Evolutionary conservation across 805 yeast genomes (phyloP).

Genomic region (Ogataea populi-albae): DNA sequence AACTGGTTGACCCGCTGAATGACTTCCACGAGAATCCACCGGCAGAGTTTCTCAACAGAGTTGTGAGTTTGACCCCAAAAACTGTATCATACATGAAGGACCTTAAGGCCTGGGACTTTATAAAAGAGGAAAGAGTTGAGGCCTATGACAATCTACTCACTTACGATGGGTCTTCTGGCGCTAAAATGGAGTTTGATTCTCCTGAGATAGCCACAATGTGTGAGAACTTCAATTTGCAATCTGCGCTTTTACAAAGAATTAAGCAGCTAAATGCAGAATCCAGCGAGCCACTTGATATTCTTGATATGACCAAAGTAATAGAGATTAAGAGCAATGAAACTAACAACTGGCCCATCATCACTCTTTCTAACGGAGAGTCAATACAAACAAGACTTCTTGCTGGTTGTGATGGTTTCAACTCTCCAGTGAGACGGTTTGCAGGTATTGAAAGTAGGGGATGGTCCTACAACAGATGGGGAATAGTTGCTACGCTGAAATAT

Average conservation of each 20-base stretch:
- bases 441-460: slow-evolving; percentile 87
- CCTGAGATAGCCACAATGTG: slow-evolving; percentile 77
- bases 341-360: slow-evolving; percentile 74
- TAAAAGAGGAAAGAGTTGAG: slow-evolving; percentile 68
- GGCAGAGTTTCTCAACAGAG: slow-evolving; percentile 67
- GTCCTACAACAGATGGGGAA: slow-evolving; percentile 83
- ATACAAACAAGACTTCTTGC: slow-evolving; percentile 72
- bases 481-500: slow-evolving; percentile 83
- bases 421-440: slow-evolving; percentile 84
- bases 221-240: slow-evolving; percentile 82
- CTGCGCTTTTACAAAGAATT: slow-evolving; percentile 58
- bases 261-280: slow-evolving; percentile 36
- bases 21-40: slow-evolving; percentile 45
- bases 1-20: slow-evolving; percentile 46
- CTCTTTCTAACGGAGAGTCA: slow-evolving; percentile 59
- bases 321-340: slow-evolving; percentile 41
- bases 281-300: slow-evolving; percentile 37
- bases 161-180: slow-evolving; percentile 77
- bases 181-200: slow-evolving; percentile 69
- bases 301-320: slow-evolving; percentile 67
- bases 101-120: slow-evolving; percentile 74
- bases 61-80: slow-evolving; percentile 81
- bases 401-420: slow-evolving; percentile 95
- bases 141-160: slow-evolving; percentile 80
- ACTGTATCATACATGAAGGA: slow-evolving; percentile 61